A percentile compares a stretch with the other conserved stretches of the same genome.
These are phyloP conservation scores for Nitzschia sp. DNA, from an alignment of 108 stramenopile genomes.

Conservation along the genomic window DNA sequence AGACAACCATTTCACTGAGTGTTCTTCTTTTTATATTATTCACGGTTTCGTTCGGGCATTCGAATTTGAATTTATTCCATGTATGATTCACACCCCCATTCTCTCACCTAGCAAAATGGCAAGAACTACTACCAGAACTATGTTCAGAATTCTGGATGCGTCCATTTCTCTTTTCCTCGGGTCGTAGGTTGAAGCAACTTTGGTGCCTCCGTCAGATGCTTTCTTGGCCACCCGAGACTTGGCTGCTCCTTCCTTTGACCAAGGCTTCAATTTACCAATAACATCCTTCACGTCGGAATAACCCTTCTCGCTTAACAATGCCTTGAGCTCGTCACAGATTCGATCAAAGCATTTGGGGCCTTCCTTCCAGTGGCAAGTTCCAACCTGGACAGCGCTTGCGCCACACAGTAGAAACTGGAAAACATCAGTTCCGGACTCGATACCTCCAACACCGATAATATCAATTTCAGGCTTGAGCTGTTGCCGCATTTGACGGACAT, in stretches of 20 bases:
- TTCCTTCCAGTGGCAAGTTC: constrained; percentile 92
- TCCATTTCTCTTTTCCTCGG: not conserved
- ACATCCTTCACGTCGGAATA: constrained; percentile 70
- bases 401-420: constrained; percentile 87
- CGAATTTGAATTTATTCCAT: too few species aligned
- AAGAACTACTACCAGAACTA: constrained; percentile 55
- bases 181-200: not conserved
- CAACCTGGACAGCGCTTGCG: constrained; percentile 88
- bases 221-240: constrained; percentile 56
- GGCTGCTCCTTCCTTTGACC: constrained; percentile 82
- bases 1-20: too few species aligned
- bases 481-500: constrained; percentile 79
- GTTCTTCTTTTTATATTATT: too few species aligned
- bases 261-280: constrained; percentile 79
- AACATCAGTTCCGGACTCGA: constrained; percentile 72
- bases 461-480: constrained; percentile 74
- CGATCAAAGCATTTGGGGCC: constrained; percentile 92
- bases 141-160: constrained; percentile 33
- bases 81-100: constrained; percentile 20
- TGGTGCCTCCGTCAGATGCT: not conserved
- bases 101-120: constrained; percentile 69
- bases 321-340: constrained; percentile 66
- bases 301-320: constrained; percentile 70
- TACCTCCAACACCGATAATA: constrained; percentile 89
- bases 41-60: too few species aligned